These are phyloP conservation scores for Henckelia pumila DNA, from an alignment of 257 asterid species.

Conservation along the genomic window DNA sequence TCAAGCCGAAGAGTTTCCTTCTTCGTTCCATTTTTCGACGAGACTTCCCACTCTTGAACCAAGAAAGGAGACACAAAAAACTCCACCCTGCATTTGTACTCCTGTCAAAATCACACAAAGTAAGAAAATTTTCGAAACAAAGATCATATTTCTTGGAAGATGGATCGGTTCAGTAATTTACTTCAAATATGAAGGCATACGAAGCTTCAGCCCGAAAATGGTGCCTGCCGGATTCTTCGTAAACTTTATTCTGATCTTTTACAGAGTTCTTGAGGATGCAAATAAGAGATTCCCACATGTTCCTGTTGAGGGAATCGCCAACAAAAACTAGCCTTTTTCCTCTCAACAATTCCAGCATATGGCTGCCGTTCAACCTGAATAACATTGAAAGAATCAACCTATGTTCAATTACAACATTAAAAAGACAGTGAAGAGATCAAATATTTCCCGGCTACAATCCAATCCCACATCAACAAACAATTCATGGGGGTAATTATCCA, in stretches of 20 bases:
- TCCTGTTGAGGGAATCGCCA: constrained; percentile 74
- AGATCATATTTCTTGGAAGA: not conserved
- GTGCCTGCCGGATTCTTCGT: constrained; percentile 56
- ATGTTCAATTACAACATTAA: not conserved
- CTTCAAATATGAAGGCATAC: constrained; percentile 60
- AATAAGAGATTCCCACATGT: constrained; percentile 85
- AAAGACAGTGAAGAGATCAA: not conserved
- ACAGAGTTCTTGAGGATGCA: constrained; percentile 64
- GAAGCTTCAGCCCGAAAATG: constrained; percentile 58
- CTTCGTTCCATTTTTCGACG: constrained; percentile 41
- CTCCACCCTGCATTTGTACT: constrained; percentile 65
- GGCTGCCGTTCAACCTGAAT: constrained; percentile 54
- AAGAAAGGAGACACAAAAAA: constrained; percentile 65
- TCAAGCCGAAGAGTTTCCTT: constrained; percentile 79
- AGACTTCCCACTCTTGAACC: constrained; percentile 68
- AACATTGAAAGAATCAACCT: not conserved
- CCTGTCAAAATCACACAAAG: constrained; percentile 33
- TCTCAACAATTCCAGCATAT: constrained; percentile 63
- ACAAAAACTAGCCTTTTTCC: constrained; percentile 66
- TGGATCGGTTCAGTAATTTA: constrained; percentile 26
- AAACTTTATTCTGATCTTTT: constrained; percentile 53
- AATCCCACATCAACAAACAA: not conserved
- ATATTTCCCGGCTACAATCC: not conserved
- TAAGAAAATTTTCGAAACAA: not conserved
- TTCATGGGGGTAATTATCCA: not conserved